Evolutionary conservation across 2,329 filamentous ascomycete genomes (phyloP), one percentile per base, ranked within the genome.

Genomic region (Ceratocystis diversiconidia): DNA sequence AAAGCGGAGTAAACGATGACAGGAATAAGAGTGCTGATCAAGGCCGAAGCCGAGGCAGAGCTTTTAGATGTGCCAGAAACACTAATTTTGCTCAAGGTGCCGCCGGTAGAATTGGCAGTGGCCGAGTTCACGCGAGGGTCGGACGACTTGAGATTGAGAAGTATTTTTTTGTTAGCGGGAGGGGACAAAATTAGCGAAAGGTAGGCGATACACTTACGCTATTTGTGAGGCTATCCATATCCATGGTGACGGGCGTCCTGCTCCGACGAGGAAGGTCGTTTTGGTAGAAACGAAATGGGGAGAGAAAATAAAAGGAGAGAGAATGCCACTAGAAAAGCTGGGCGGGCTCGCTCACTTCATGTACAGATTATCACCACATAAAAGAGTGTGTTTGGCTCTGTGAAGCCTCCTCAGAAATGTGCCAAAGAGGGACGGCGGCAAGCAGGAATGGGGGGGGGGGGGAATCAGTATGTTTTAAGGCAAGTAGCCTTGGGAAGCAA

Each of bases 21-120:
- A 8, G 83, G 83, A 6, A 82, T 69, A 19, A 85, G 76, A 41
- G 82, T 85, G 71, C 75, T 75, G 59, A 82, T 73, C 15, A 80
- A 72, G 0, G 76, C 72, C 30, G 72, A 70, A 43, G 77, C 71
- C 1, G 77, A 79, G 3, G 74, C 73, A 7, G 76, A 78, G 70
- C 77, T 73, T n/a, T 72, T 73, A 32, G 72, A 67, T 71, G 36
- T 46, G 43, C 43, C 61, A 30, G 69, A 70, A 17, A 72, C 68
- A 17, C 72, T 71, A 59, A 73, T 57, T 41, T 74, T 73, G 69
- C 73, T 72, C 63, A 78, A 59, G 44, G 76, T 76, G 69, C 74
- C 72, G 68, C 72, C 71, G 3, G 75, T 76, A 1, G 73, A 72
- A 69, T 76, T 76, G 63, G 77, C 73, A 52, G 78, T 75, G 41